Evolutionary conservation across 1,284 basidiomycete genomes (phyloP).

Genomic region (Rhodotorula sp.): DNA sequence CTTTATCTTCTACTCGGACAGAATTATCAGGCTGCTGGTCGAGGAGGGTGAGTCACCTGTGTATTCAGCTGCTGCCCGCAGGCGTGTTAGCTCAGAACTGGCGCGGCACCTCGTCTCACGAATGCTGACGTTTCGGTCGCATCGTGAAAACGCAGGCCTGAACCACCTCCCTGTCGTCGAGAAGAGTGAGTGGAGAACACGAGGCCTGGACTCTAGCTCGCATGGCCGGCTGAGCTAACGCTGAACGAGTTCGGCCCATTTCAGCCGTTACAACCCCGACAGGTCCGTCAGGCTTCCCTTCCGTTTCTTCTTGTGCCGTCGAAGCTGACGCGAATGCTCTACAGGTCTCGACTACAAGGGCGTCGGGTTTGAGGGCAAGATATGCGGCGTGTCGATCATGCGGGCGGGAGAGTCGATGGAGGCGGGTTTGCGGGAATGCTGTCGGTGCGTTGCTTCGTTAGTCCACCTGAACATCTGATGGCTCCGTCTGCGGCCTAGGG

Average conservation of each 20-base stretch:
- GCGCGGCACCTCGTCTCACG: neutral
- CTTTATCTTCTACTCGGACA: constrained; percentile 90
- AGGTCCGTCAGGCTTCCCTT: constrained; percentile 43
- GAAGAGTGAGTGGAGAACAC: constrained; percentile 53
- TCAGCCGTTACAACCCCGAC: constrained; percentile 69
- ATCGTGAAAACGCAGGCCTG: constrained; percentile 59
- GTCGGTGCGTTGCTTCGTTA: constrained; percentile 50
- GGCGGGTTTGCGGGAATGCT: constrained; percentile 82
- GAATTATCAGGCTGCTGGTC: constrained; percentile 60
- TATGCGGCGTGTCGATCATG: constrained; percentile 75
- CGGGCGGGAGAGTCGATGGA: constrained; percentile 55
- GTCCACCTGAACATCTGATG: too few relatives aligned
- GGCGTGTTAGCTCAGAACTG: neutral
- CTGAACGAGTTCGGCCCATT: too few relatives aligned
- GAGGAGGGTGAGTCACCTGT: constrained; percentile 55
- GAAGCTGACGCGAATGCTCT: neutral
- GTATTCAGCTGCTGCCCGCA: neutral
- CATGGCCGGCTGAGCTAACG: neutral
- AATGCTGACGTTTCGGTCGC: neutral
- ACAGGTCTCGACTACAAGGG: constrained; percentile 77
- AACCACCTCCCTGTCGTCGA: constrained; percentile 91
- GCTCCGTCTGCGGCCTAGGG: neutral
- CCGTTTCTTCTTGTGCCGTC: neutral
- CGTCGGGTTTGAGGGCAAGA: constrained; percentile 88
- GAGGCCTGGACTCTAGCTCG: neutral